phyloP scores from a whole-genome alignment of 2,329 filamentous ascomycete genomes.

The Neonectria punicea region DNA sequence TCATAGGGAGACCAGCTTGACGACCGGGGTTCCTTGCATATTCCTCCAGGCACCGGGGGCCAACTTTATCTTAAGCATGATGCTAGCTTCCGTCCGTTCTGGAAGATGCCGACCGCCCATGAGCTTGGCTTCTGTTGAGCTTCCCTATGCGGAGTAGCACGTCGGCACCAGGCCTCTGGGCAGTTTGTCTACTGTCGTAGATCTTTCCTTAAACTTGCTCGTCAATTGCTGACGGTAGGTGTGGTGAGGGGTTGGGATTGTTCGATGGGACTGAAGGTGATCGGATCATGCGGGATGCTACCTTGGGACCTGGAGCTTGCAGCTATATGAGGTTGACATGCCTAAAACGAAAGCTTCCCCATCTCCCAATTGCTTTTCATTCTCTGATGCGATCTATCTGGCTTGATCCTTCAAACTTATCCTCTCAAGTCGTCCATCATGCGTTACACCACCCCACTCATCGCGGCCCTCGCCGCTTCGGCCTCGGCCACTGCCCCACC shows the following conservation, averaged over 20 bases:
- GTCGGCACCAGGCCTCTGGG: background rate
- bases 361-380: too few species aligned
- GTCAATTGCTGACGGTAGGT: background rate
- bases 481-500: background rate
- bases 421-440: background rate
- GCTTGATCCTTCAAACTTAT: background rate
- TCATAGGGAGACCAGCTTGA: background rate
- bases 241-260: background rate
- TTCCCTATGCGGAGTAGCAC: background rate
- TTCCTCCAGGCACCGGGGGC: background rate
- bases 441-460: background rate
- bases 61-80: conserved; percentile 4
- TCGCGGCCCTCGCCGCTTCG: background rate
- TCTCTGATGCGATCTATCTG: background rate
- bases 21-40: conserved; percentile 18
- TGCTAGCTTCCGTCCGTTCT: background rate
- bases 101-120: background rate
- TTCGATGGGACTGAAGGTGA: too few species aligned
- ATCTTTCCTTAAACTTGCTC: background rate
- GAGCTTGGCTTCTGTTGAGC: conserved; percentile 14
- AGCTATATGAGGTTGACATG: background rate
- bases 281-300: background rate
- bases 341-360: background rate
- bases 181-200: background rate
- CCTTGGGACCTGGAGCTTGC: background rate